Conservation (phyloP, 352 stramenopile species). For the Phytophthora foliorum region DNA sequence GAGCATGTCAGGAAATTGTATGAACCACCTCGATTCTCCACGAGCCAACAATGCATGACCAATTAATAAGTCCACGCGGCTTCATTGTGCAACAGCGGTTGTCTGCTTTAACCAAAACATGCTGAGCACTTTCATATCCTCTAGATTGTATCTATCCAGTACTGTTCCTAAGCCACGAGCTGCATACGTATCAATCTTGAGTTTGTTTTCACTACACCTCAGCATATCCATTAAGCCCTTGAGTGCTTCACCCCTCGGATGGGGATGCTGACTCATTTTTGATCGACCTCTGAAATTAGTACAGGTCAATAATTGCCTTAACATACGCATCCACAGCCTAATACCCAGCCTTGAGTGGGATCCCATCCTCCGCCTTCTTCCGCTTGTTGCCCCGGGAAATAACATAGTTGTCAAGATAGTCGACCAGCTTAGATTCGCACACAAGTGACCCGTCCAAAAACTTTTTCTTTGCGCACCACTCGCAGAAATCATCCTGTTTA, state of each 20-base stretch:
- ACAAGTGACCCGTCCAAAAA: background rate
- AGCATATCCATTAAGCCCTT: background rate
- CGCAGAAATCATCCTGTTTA: background rate
- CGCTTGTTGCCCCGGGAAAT: background rate
- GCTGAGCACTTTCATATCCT: background rate
- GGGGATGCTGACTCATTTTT: background rate
- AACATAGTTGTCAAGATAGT: background rate
- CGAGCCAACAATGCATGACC: background rate
- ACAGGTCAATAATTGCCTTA: background rate
- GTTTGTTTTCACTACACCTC: background rate
- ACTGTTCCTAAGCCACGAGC: background rate
- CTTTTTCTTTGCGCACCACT: conserved; percentile 1
- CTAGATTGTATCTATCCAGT: background rate
- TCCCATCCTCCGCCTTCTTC: background rate
- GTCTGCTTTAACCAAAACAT: conserved; percentile 2
- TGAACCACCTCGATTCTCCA: conserved; percentile 1
- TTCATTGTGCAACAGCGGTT: background rate
- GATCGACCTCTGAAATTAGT: conserved; percentile 2
- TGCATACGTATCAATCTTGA: background rate
- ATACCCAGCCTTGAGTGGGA: background rate
- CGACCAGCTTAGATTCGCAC: conserved; percentile 1
- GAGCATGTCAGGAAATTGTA: conserved; percentile 8
- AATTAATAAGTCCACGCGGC: conserved; percentile 1
- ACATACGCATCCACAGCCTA: background rate
- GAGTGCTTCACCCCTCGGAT: background rate